Base-by-base conservation (phyloP, 2,329 filamentous ascomycete species). In the Coniosporium tulheliwenetii region DNA sequence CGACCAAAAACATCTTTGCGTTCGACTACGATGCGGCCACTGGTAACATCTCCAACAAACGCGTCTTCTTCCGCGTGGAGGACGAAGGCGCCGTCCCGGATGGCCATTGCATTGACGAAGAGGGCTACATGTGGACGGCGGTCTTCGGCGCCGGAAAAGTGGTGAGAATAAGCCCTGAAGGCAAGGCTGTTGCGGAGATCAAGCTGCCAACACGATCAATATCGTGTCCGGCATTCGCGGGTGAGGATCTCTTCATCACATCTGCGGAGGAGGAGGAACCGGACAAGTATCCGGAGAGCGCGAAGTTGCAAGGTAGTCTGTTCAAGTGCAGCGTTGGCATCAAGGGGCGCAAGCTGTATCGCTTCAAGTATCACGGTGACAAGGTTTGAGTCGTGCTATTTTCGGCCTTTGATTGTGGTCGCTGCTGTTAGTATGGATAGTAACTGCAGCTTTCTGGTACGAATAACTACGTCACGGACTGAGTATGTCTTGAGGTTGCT, bases 71-170 rank as follows among this genome's bases (percentile, higher is more conserved):
- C 63, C 65, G 71, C 42, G 76, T 86, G 54, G 68, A 73, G 1
- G 58, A 70, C 19, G 79, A 79, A 38, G 74, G 76, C 10, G 66
- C 64, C 5, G 68, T 73, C 46, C 85, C 85, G 1, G 87, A 95
- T 59, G 87, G 87, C 2, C 87, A 89, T 61, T 79, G 80, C 46
- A 73, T 93, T 52, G 87, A 95, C 54, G 73, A 71, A 36, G 76
- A 93, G 41, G 86, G 85, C n/a, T 80, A 81, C 63, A 70, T 94
- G 52, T 95, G 89, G 87, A 79, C 82, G 45, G 83, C 85, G 7
- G 69, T 91, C n/a, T 91, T 85, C 55, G 85, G 85, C 41, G 82
- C 81, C 46, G 67, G 73, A 44, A 73, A 76, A 44, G 83, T 94
- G 16, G 63, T 93, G 48, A 76, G 81, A 56, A 79, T 94, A 52